Evolutionary conservation across 2,329 filamentous ascomycete genomes (phyloP), one percentile per base, ranked within the genome.

Genomic region (Lojkania enalia): DNA sequence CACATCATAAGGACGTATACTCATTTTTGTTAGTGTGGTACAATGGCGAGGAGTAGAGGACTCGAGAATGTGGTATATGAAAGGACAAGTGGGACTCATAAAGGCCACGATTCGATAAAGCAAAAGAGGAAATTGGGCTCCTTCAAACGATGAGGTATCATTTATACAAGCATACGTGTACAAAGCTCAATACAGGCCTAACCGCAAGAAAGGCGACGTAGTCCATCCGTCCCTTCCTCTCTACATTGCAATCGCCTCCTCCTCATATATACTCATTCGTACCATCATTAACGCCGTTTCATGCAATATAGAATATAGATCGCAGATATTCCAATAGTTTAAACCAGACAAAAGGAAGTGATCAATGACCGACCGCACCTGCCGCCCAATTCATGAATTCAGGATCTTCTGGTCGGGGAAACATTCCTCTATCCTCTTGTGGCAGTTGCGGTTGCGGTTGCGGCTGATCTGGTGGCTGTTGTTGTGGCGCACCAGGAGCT

Each of bases 371-470:
- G 27, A 89, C 75, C 1, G 84, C 87, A 6, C 86, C 82, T 33
- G 78, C 82, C 40, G 79, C 75, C 82, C 87, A 90, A 52, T 85
- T 79, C 47, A 77, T 77, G 66, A 86, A 87, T 29, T 83, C 82
- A 2, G 84, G 84, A 61, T 88, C 83, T 4, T 79, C 83, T 3
- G 81, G 81, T 41, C 75, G 77, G n/a, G 86, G 84, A 54, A 86
- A 87, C 45, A 86, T 62, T 0, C 82, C 82, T 46, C 78, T 67
- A 58, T 82, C 71, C 38, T 67, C 77, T 33, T 57, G 54, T 35
- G 54, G 54, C n/a, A 39, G 51, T 30, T 46, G 58, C 9, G 35
- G 49, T 21, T 36, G 44, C 12, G 5, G 7, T 23, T 56, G 48
- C 20, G 53, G 49, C 35, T 46, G 52, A 18, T 9, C 36, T 38